A percentile compares a stretch with the other conserved stretches of the same genome.
Evolutionary conservation across 768 basidiomycete genomes (phyloP).

Genomic region (Russula earlei): DNA sequence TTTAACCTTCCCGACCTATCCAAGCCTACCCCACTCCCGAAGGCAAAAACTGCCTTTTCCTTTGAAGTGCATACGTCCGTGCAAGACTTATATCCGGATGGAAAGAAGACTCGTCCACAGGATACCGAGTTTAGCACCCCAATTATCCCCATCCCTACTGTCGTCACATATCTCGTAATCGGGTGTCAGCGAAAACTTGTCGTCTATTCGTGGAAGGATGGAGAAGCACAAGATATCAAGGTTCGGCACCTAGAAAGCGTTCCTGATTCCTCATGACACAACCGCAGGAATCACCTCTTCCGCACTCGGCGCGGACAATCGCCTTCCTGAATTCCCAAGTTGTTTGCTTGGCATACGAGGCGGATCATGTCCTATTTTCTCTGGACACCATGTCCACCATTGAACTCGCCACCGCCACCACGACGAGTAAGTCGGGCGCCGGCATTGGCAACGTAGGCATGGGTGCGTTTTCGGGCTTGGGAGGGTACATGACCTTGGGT

Average conservation of each 20-base stretch:
- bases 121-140: constrained; percentile 22
- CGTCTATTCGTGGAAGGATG: constrained; percentile 80
- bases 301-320: constrained; percentile 85
- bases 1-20: constrained; percentile 67
- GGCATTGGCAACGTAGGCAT: constrained; percentile 42
- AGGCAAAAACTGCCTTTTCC: constrained; percentile 74
- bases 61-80: constrained; percentile 67
- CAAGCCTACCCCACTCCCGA: constrained; percentile 60
- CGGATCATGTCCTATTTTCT: constrained; percentile 68
- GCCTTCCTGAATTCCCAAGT: constrained; percentile 56
- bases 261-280: neutral
- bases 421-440: constrained; percentile 29
- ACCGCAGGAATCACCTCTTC: constrained; percentile 66
- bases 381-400: constrained; percentile 47
- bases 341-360: constrained; percentile 72
- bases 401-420: constrained; percentile 40
- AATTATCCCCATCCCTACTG: constrained; percentile 44
- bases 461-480: constrained; percentile 70
- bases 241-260: constrained; percentile 32
- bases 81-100: constrained; percentile 32
- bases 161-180: constrained; percentile 70
- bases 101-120: constrained; percentile 17
- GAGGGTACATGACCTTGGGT: constrained; percentile 80
- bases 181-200: constrained; percentile 83
- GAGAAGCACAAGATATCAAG: constrained; percentile 62